A percentile compares a stretch with the other conserved stretches of the same genome.
These are phyloP conservation scores for Irpex lacteus DNA, from an alignment of 1,284 basidiomycete genomes.

Conservation along the genomic window DNA sequence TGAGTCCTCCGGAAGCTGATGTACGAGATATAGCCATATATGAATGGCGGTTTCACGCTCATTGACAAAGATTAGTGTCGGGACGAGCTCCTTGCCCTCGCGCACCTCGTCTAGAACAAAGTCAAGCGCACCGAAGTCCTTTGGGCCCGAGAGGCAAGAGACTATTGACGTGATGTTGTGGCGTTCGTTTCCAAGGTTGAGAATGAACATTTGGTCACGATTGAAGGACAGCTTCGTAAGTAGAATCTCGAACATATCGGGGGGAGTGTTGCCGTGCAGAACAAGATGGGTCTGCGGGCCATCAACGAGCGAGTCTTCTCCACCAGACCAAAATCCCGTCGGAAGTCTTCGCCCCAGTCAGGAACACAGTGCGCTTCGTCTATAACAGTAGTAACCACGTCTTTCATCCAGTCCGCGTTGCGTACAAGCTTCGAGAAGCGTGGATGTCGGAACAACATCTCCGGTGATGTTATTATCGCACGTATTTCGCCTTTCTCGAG, in stretches of 20 bases:
- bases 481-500: conserved; percentile 22
- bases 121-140: conserved; percentile 2
- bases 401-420: conserved; percentile 18
- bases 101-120: neutral
- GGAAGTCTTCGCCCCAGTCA: conserved; percentile 26
- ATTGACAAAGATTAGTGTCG: neutral
- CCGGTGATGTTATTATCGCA: conserved; percentile 31
- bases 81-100: neutral
- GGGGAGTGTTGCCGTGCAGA: conserved; percentile 19
- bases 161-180: conserved; percentile 14
- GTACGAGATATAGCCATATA: neutral
- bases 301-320: conserved; percentile 14
- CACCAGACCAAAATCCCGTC: conserved; percentile 17
- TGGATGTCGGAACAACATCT: conserved; percentile 33
- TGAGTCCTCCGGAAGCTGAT: neutral
- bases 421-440: conserved; percentile 26
- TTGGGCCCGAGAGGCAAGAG: conserved; percentile 1
- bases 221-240: conserved; percentile 6
- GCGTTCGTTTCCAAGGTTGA: conserved; percentile 21
- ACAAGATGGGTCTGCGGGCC: conserved; percentile 14
- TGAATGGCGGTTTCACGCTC: neutral
- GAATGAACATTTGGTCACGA: neutral
- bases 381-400: conserved; percentile 28
- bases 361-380: conserved; percentile 34
- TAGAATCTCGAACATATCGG: conserved; percentile 4